Evolutionary conservation across 306 rosid genomes (phyloP).

Genomic region (Prunus mongolica): DNA sequence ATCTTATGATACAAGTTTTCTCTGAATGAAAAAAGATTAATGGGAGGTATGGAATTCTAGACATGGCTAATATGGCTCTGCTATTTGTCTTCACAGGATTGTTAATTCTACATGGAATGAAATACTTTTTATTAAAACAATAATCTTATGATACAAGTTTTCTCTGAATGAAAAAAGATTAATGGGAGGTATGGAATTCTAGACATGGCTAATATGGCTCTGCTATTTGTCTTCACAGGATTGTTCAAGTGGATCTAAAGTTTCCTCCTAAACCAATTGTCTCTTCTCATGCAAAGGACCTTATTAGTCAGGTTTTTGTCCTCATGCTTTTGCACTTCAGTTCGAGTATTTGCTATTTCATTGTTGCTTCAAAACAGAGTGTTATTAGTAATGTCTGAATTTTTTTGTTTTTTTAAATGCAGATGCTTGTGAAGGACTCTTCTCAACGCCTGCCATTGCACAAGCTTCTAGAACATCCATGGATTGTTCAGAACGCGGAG

Average conservation of each 20-base stretch:
- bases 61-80: background rate
- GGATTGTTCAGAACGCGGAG: constrained; percentile 97
- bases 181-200: background rate
- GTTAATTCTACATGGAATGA: constrained; percentile 13
- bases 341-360: background rate
- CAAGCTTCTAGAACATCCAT: constrained; percentile 93
- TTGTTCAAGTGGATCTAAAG: constrained; percentile 91
- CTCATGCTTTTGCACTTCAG: constrained; percentile 3
- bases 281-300: constrained; percentile 91
- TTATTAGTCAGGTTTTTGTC: constrained; percentile 73
- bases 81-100: constrained; percentile 50
- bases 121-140: background rate
- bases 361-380: background rate
- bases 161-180: background rate
- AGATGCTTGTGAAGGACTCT: constrained; percentile 96
- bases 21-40: background rate
- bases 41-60: background rate
- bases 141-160: background rate
- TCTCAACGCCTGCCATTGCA: constrained; percentile 77
- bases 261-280: constrained; percentile 90
- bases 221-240: constrained; percentile 44
- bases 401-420: background rate
- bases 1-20: background rate
- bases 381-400: constrained; percentile 10
- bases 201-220: background rate